These are phyloP conservation scores for Pichia sp. DNA, from an alignment of 1,139 yeast species.

Conservation along the genomic window DNA sequence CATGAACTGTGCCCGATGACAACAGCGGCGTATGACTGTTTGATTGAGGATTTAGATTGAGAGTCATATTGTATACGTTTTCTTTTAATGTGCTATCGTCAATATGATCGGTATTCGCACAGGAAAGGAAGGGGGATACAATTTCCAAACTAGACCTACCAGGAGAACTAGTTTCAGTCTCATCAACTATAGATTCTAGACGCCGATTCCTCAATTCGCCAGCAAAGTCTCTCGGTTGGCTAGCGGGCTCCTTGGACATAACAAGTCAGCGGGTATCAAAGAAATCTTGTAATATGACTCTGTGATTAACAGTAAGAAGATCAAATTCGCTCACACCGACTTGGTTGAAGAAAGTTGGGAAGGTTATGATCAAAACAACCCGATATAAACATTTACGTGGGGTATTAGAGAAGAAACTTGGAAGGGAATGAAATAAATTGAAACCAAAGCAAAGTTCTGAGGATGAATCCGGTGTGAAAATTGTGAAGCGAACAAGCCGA, in stretches of 20 bases:
- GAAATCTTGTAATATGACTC: too few species aligned
- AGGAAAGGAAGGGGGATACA: background rate
- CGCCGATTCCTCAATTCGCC: background rate
- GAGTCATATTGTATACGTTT: background rate
- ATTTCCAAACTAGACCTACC: background rate
- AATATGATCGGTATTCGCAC: background rate
- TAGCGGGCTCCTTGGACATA: slow-evolving; percentile 6
- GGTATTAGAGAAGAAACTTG: background rate
- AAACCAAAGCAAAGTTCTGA: background rate
- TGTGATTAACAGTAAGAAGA: too few species aligned
- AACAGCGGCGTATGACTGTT: slow-evolving; percentile 14
- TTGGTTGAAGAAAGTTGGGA: background rate
- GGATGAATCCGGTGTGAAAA: background rate
- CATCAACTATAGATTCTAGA: background rate
- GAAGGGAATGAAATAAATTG: background rate
- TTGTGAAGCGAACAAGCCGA: background rate
- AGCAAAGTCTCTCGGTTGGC: background rate
- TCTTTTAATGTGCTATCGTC: background rate
- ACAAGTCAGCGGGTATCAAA: background rate
- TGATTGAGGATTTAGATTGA: slow-evolving; percentile 5
- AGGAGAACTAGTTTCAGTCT: background rate
- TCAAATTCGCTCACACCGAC: background rate
- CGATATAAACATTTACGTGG: too few species aligned
- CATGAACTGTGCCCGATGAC: background rate
- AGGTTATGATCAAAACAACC: too few species aligned